Evolutionary conservation across 257 asterid genomes (phyloP).

Genomic region (Solanum sparsipilum): DNA sequence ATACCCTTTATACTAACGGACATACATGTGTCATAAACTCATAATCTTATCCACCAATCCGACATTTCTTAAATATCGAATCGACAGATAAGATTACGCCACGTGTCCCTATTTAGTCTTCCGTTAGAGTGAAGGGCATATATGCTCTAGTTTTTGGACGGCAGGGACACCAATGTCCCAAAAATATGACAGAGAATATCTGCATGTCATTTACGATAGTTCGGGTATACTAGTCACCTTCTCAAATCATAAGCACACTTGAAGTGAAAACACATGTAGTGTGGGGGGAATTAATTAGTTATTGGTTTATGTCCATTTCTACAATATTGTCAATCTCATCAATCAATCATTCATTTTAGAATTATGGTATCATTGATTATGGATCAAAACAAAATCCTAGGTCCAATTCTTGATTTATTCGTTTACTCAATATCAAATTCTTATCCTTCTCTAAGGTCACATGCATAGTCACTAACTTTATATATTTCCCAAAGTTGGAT

Average conservation of each 20-base stretch:
- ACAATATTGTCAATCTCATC: slow-evolving; percentile 3
- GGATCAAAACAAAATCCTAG: neutral
- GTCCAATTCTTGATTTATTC: neutral
- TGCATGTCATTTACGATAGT: too few species aligned
- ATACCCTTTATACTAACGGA: too few species aligned
- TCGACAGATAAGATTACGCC: too few species aligned
- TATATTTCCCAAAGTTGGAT: neutral
- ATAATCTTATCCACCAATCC: too few species aligned
- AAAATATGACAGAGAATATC: neutral
- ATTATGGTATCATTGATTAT: neutral
- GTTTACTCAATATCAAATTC: neutral
- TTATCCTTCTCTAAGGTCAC: slow-evolving; percentile 1
- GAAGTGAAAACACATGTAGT: neutral
- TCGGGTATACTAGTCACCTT: neutral
- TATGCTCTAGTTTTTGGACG: too few species aligned
- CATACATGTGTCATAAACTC: too few species aligned
- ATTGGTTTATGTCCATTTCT: neutral
- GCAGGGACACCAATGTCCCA: too few species aligned
- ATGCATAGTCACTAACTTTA: slow-evolving; percentile 5
- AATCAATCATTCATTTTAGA: slow-evolving; percentile 1
- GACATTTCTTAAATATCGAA: too few species aligned
- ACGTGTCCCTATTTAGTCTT: too few species aligned
- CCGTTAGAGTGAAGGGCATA: too few species aligned
- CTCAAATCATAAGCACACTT: neutral
- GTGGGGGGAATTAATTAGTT: neutral